phyloP scores from a whole-genome alignment of 1,284 basidiomycete genomes.

The Rhodotorula glutinis region DNA sequence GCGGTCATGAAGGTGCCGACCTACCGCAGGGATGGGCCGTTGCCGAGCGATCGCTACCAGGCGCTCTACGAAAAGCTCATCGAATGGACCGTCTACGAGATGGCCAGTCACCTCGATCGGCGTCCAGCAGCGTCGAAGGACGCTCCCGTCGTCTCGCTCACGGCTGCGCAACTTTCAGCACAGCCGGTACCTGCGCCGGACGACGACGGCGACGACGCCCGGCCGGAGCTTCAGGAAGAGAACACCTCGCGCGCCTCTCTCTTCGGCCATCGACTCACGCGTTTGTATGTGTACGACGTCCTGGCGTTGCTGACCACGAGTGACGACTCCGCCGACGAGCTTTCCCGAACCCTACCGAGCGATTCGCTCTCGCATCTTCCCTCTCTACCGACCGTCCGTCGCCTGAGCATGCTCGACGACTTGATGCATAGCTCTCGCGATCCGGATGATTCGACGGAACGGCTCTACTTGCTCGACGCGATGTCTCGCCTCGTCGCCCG shows the following conservation, averaged over 20 bases:
- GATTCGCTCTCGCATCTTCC: not conserved
- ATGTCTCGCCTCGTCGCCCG: conserved; percentile 6
- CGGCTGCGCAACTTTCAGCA: too few relatives aligned
- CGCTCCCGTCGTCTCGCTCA: too few relatives aligned
- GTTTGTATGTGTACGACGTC: conserved; percentile 4
- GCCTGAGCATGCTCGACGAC: not conserved
- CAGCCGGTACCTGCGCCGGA: too few relatives aligned
- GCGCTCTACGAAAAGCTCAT: conserved; percentile 5
- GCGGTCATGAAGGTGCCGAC: too few relatives aligned
- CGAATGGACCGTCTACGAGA: conserved; percentile 30
- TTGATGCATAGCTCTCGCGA: not conserved
- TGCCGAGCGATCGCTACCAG: not conserved
- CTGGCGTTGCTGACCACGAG: conserved; percentile 4
- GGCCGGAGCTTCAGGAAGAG: not conserved
- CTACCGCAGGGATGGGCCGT: too few relatives aligned
- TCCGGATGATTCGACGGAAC: not conserved
- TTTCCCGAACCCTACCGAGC: not conserved
- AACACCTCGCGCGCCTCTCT: not conserved
- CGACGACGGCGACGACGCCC: too few relatives aligned
- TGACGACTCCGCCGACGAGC: not conserved
- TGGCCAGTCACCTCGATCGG: conserved; percentile 2
- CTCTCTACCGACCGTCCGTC: not conserved
- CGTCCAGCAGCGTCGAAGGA: too few relatives aligned
- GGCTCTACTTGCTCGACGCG: conserved; percentile 17
- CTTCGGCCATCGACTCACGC: not conserved